Evolutionary conservation across 768 basidiomycete genomes (phyloP), one percentile per base, ranked within the genome.

Genomic region (Mycena alexandri): DNA sequence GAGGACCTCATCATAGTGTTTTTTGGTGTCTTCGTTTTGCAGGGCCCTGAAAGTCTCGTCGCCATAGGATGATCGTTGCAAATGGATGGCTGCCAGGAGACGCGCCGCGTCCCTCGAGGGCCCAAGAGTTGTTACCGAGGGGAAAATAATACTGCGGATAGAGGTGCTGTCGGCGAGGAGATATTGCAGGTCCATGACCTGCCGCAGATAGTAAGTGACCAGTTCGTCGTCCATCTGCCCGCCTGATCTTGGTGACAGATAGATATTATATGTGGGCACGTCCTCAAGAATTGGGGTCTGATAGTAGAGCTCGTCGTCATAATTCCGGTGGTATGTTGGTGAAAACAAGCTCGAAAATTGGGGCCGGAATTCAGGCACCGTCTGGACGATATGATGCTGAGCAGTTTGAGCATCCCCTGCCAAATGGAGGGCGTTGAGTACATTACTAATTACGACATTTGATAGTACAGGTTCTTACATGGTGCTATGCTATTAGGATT

Each of bases 381-480:
- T 43, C 29, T 17, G 46, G 16, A 50, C 25, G 29, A 29, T 29
- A 29, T 6, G 29, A 29, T 21, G 58, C 29, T 48, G 44, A 34
- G 22, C 33, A 29, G n/a, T 29, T 21, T 10, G 3, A 42, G 5
- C 21, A 51, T 33, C 72, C 86, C 85, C 86, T 87, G 84, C 79
- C 80, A 83, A 71, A 81, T 29, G 77, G 79, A 84, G 83, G 84
- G 79, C 80, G 82, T 89, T 90, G 87, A 90, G 87, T 81, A 86
- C 82, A 85, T 88, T 89, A 87, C 87, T 86, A 72, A 88, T 85
- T 85, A 86, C 83, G 80, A 83, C 80, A 85, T 84, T 89, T 82
- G 89, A 85, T 88, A 88, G 85, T 90, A 90, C 89, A 86, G 80
- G 74, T 79, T 86, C 90, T 91, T 91, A 91, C 90, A 89, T 86